Evolutionary conservation across 1,284 basidiomycete genomes (phyloP), one percentile per base, ranked within the genome.

Genomic region (Neolentinus lepideus): DNA sequence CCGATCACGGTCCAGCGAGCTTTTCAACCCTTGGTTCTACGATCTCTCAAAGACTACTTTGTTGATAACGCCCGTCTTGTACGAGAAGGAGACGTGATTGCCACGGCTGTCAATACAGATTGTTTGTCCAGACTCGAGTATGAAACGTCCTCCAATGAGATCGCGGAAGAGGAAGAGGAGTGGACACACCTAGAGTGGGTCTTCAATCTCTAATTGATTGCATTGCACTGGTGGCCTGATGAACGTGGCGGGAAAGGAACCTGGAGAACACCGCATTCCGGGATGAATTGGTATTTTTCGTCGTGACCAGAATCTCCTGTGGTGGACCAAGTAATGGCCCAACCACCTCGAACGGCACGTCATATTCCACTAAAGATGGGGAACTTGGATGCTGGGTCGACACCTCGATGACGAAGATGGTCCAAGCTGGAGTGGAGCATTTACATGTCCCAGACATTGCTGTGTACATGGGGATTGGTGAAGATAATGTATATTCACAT

Each of bases 331-430:
- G 38, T 43, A 43, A 16, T 43, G 38, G 38, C 16, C 6, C 12
- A 43, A 80, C 83, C 62, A 61, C 75, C 29, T 79, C 81, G n/a
- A 50, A 14, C 24, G 22, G 21, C 22, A 24, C 60, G 66, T 76
- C 38, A 76, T 76, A 26, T 75, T n/a, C 19, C 6, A 43, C 76
- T 1, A 75, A 76, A 0, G 66, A 77, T 8, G 90, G 90, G 8
- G 83, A 92, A 65, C 68, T 94, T 6, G 96, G 96, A 0, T 96
- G 90, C 64, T 91, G 90, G 79, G 77, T 96, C 12, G 92, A 98
- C 64, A 73, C 85, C 0, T 68, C 75, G 1, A 65, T 78, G 3
- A 94, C 94, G 31, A 83, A 86, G 56, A 82, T 97, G 64, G 67
- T 90, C 6, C 92, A 94, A 69, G 78, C 83, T 1, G 94, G 94